Conservation (phyloP, 768 basidiomycete genomes). For the Lactifluus piperatus region DNA sequence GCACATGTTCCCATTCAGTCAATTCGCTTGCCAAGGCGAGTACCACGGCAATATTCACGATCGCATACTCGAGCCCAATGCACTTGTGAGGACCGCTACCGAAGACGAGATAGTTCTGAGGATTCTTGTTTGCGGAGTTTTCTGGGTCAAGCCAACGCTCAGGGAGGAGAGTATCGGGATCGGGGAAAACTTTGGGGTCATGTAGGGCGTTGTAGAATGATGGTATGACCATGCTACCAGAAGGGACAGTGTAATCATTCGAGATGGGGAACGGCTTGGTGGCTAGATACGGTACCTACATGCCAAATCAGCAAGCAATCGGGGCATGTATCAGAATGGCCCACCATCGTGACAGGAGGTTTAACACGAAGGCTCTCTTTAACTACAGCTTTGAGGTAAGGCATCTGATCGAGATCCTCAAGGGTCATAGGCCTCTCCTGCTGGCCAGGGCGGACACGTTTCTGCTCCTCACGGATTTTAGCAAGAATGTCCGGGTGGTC, state of each 20-base stretch:
- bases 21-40: constrained; percentile 74
- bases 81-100: constrained; percentile 90
- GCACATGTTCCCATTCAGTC: constrained; percentile 81
- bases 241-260: constrained; percentile 86
- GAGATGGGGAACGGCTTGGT: constrained; percentile 89
- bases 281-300: constrained; percentile 85
- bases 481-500: constrained; percentile 84
- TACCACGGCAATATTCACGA: constrained; percentile 80
- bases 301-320: constrained; percentile 11
- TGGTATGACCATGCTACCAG: constrained; percentile 89
- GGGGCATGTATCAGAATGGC: constrained; percentile 16
- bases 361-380: constrained; percentile 88
- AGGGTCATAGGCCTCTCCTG: constrained; percentile 68
- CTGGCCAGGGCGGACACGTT: constrained; percentile 71
- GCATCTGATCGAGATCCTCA: constrained; percentile 87
- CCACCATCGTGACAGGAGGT: constrained; percentile 94
- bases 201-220: constrained; percentile 90
- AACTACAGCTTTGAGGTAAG: constrained; percentile 84
- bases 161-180: constrained; percentile 75
- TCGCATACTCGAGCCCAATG: constrained; percentile 88
- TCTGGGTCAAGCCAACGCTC: constrained; percentile 89
- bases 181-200: constrained; percentile 79
- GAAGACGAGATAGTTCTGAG: constrained; percentile 94
- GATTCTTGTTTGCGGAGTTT: constrained; percentile 71
- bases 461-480: constrained; percentile 89